These are phyloP conservation scores for Rugonectria rugulosa DNA, from an alignment of 2,329 filamentous ascomycete genomes.

Conservation along the genomic window DNA sequence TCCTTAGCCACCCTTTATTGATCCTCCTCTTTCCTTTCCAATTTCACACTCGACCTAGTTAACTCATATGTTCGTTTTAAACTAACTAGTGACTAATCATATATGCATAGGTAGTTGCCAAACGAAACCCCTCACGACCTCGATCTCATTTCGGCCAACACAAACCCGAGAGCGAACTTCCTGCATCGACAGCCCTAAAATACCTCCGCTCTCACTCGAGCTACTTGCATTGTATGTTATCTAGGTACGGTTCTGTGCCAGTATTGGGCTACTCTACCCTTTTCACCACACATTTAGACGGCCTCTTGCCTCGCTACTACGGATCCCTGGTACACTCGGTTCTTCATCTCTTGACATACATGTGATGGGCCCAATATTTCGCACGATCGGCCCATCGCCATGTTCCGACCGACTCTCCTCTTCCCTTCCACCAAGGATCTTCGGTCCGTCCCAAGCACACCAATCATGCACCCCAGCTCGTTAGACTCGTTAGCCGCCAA, in stretches of 20 bases:
- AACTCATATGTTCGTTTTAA: too few species aligned
- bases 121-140: too few species aligned
- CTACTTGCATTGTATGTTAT: too few species aligned
- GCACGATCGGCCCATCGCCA: conserved; percentile 16
- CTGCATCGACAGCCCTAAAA: conserved; percentile 3
- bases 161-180: background rate
- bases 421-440: conserved; percentile 30
- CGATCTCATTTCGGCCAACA: background rate
- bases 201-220: conserved; percentile 6
- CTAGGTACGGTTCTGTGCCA: too few species aligned
- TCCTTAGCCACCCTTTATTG: background rate
- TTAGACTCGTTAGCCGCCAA: conserved; percentile 33
- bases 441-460: conserved; percentile 38
- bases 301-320: too few species aligned
- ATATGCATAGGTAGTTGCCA: too few species aligned
- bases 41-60: too few species aligned
- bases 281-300: too few species aligned
- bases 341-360: conserved; percentile 6
- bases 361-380: conserved; percentile 16
- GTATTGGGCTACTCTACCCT: too few species aligned
- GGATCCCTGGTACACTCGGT: conserved; percentile 2
- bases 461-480: conserved; percentile 36
- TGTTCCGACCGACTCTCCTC: conserved; percentile 16
- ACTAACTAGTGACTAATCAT: too few species aligned
- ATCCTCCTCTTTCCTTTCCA: background rate